Conservation (phyloP, 345 rosid species). For the Citrus hindsii region DNA sequence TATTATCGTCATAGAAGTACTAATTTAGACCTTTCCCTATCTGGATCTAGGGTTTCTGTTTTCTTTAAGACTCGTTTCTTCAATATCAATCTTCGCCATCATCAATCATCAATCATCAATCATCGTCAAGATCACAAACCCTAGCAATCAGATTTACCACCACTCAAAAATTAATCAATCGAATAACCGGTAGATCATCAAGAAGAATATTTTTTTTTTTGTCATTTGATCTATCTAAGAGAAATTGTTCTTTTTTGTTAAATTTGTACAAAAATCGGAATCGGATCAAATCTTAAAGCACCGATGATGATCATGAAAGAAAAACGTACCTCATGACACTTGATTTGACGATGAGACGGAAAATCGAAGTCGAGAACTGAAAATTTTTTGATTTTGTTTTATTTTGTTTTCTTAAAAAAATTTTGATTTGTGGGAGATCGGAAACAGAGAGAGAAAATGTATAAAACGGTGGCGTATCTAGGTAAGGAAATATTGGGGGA, state of each 20-base stretch:
- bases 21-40: slow-evolving; percentile 34
- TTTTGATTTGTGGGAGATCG: slow-evolving; percentile 16
- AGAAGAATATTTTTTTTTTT: background rate
- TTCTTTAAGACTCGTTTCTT: slow-evolving; percentile 12
- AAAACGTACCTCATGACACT: background rate
- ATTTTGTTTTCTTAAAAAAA: too few relatives aligned
- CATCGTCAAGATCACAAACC: slow-evolving; percentile 11
- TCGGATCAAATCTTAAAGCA: slow-evolving; percentile 38
- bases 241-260: background rate
- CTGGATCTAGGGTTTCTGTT: slow-evolving; percentile 63
- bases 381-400: slow-evolving; percentile 21
- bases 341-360: slow-evolving; percentile 18
- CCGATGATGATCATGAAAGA: slow-evolving; percentile 23
- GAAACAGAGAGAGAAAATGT: slow-evolving; percentile 34
- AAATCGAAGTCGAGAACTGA: slow-evolving; percentile 17
- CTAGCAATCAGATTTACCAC: slow-evolving; percentile 1
- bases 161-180: background rate
- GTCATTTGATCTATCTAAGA: slow-evolving; percentile 28
- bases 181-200: slow-evolving; percentile 17
- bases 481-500: slow-evolving; percentile 72
- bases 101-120: background rate
- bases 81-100: slow-evolving; percentile 16
- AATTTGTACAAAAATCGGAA: slow-evolving; percentile 28
- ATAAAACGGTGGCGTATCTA: slow-evolving; percentile 63
- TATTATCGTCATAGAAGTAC: slow-evolving; percentile 11